Base-by-base conservation (phyloP, 179 eudicot species). In the Spergularia azorica region DNA sequence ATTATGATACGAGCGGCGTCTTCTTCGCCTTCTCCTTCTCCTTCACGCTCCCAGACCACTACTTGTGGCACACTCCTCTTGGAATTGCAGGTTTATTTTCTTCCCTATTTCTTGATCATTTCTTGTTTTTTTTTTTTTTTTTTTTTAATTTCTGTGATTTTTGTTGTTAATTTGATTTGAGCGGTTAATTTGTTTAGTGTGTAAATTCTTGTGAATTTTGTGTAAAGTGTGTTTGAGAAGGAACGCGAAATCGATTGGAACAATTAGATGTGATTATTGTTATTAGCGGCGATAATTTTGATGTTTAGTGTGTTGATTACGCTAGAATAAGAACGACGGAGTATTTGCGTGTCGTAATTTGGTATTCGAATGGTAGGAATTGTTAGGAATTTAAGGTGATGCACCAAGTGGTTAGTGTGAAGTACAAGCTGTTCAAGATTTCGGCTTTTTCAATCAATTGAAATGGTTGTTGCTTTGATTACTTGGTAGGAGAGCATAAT, bases 1-100 rank as follows among this genome's bases (percentile, higher is more conserved):
- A 65, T 72, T 71, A 74, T 26, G 26, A 64, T 26, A 26, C 32
- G 32, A 26, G 32, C 32, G 2, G 32, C 32, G 32, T 26, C 32
- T 26, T 26, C n/a, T n/a, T n/a, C n/a, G n/a, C n/a, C 63, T 39
- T 32, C 58, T 43, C 65, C 82, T 38, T 54, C 81, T 70, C 81
- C 78, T 9, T 78, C 81, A 58, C 77, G 26, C 57, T 76, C 85
- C 63, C 79, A 80, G 11, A 84, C 89, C 32, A 26, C 32, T 64
- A 86, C 90, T 74, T 89, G 89, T 36, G 87, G 85, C 21, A 83
- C 90, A 74, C 84, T 87, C 16, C 89, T 89, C 15, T 83, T 71
- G 26, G 92, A 89, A 79, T 84, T 89, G 70, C 90, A 89, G 89
- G 89, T 86, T 77, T 36, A 43, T 52, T 46, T 62, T 26, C 18